phyloP scores from a whole-genome alignment of 352 stramenopile genomes.

The Globisporangium lucens region DNA sequence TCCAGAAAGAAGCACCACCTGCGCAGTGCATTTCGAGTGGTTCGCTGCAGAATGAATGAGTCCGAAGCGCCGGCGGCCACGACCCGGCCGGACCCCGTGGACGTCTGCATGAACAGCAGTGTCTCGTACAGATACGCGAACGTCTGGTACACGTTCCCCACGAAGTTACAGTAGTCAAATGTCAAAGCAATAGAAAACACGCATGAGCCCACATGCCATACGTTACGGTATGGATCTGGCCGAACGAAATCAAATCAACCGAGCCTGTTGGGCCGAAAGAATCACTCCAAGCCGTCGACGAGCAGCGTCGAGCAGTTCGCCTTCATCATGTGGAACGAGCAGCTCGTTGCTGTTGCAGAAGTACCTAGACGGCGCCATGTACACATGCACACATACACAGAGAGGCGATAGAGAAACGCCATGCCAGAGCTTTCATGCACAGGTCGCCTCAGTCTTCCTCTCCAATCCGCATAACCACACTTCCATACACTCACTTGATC shows the following conservation, averaged over 20 bases:
- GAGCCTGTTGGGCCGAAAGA: conserved; percentile 45
- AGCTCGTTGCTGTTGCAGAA: conserved; percentile 38
- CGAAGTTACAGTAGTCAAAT: conserved; percentile 15
- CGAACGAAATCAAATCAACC: neutral
- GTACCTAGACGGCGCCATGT: conserved; percentile 28
- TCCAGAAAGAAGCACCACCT: conserved; percentile 4
- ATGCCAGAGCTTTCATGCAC: neutral
- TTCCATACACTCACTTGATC: conserved; percentile 46
- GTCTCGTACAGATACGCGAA: conserved; percentile 55
- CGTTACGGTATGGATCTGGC: too few relatives aligned
- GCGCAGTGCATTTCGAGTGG: neutral
- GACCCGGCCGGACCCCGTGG: conserved; percentile 31
- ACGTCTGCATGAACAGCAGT: conserved; percentile 41
- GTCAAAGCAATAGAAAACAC: neutral
- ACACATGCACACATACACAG: neutral
- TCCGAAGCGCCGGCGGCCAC: conserved; percentile 22
- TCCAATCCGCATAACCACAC: too few relatives aligned
- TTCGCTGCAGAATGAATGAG: conserved; percentile 7
- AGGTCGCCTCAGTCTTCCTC: too few relatives aligned
- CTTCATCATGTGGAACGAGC: conserved; percentile 50
- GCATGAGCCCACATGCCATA: neutral
- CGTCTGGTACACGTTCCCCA: conserved; percentile 56
- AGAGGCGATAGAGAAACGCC: neutral
- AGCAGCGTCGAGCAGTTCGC: conserved; percentile 48
- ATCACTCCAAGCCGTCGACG: conserved; percentile 53